Percentiles rank a stretch among this genome's conserved stretches.
phyloP scores from a whole-genome alignment of 2,329 filamentous ascomycete species.

The Nigrograna mackinnonii region DNA sequence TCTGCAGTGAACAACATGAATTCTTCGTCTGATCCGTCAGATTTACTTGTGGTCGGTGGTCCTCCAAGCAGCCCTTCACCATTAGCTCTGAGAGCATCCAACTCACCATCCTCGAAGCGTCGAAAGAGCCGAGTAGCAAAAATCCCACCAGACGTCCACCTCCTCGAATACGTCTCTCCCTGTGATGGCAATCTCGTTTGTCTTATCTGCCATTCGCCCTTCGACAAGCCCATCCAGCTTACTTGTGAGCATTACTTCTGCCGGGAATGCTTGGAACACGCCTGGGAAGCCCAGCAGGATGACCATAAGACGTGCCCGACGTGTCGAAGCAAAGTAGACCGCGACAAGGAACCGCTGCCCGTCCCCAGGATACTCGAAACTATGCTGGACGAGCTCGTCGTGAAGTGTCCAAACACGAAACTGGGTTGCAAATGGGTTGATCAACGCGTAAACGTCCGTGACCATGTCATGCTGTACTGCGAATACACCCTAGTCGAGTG shows the following conservation, averaged over 20 bases:
- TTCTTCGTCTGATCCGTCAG: conserved; percentile 19
- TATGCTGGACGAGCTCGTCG: conserved; percentile 64
- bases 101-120: conserved; percentile 41
- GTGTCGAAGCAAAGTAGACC: conserved; percentile 54
- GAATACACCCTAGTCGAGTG: conserved; percentile 59
- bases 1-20: conserved; percentile 15
- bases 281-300: conserved; percentile 34
- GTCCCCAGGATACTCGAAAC: conserved; percentile 61
- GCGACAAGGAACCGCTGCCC: conserved; percentile 26
- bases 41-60: conserved; percentile 39
- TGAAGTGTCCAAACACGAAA: conserved; percentile 60
- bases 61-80: conserved; percentile 42
- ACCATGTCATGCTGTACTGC: conserved; percentile 65
- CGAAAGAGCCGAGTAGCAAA: conserved; percentile 36
- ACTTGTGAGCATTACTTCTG: conserved; percentile 69
- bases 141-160: conserved; percentile 56
- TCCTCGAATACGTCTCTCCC: conserved; percentile 61
- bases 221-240: conserved; percentile 60
- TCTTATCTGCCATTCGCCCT: conserved; percentile 66
- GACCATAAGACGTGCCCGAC: conserved; percentile 55
- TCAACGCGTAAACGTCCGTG: conserved; percentile 60
- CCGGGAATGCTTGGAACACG: conserved; percentile 56
- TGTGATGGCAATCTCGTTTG: conserved; percentile 66
- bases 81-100: conserved; percentile 40
- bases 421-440: conserved; percentile 59